Percentiles rank a stretch among this genome's conserved stretches.
Evolutionary conservation across 2,329 filamentous ascomycete genomes (phyloP).

Genomic region (Xylaria sp.): DNA sequence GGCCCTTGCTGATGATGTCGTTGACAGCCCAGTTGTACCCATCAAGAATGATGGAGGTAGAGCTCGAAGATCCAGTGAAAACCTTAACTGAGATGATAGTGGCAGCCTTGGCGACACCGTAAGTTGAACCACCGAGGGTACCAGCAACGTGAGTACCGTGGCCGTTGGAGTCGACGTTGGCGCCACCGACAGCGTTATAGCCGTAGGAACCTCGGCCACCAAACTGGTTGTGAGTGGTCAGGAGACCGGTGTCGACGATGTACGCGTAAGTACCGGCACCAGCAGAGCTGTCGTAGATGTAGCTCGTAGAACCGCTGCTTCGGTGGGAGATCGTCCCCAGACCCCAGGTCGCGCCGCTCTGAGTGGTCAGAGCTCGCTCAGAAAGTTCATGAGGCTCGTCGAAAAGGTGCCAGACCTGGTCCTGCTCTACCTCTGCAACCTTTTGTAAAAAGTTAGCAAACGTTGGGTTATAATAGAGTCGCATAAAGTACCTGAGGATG

Average conservation of each 20-base stretch:
- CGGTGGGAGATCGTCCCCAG: slow-evolving; percentile 59
- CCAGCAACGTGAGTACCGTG: slow-evolving; percentile 61
- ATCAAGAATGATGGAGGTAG: slow-evolving; percentile 45
- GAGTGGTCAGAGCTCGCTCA: slow-evolving; percentile 47
- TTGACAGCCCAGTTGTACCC: slow-evolving; percentile 55
- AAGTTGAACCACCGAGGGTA: slow-evolving; percentile 56
- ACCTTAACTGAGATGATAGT: slow-evolving; percentile 58
- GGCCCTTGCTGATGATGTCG: slow-evolving; percentile 56
- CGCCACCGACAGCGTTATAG: slow-evolving; percentile 47
- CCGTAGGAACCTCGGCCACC: slow-evolving; percentile 52
- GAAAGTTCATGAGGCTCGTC: slow-evolving; percentile 39
- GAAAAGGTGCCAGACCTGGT: slow-evolving; percentile 46
- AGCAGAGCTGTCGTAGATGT: slow-evolving; percentile 55
- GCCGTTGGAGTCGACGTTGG: slow-evolving; percentile 52
- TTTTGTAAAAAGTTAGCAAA: slow-evolving; percentile 27
- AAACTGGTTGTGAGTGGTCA: slow-evolving; percentile 56
- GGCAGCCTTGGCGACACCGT: slow-evolving; percentile 57
- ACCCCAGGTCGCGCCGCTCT: slow-evolving; percentile 54
- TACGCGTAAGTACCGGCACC: slow-evolving; percentile 59
- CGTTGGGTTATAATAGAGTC: not conserved
- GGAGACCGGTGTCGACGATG: slow-evolving; percentile 65
- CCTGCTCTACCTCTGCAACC: slow-evolving; percentile 48
- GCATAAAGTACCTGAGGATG: slow-evolving; percentile 39
- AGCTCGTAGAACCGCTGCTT: slow-evolving; percentile 49
- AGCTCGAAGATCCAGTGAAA: slow-evolving; percentile 47